Conservation (phyloP, 805 yeast species). For the Lachancea meyersii region DNA sequence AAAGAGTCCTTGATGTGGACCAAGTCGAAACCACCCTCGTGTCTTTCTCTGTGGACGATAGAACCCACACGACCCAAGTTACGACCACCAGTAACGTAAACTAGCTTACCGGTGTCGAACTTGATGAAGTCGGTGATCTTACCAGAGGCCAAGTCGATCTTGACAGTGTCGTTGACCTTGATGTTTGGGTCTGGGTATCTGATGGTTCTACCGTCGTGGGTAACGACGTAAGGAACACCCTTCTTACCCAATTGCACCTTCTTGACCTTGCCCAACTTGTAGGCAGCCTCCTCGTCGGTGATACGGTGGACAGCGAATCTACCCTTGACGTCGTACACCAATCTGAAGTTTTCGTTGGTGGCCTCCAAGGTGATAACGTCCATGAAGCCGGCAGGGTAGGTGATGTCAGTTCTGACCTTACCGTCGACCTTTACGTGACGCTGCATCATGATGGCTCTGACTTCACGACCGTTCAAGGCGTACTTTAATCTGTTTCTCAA, state of each 20-base stretch:
- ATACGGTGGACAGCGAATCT: conserved; percentile 99
- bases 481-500: conserved; percentile 98
- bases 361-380: conserved; percentile 96
- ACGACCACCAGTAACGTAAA: conserved; percentile 96
- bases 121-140: conserved; percentile 84
- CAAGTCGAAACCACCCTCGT: conserved; percentile 97
- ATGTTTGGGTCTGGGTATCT: conserved; percentile 98
- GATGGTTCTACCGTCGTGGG: conserved; percentile 99
- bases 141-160: conserved; percentile 93
- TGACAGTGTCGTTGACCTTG: conserved; percentile 97
- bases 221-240: conserved; percentile 96
- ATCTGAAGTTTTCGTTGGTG: conserved; percentile 99
- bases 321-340: conserved; percentile 97
- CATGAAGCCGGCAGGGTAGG: conserved; percentile 99
- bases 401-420: conserved; percentile 97
- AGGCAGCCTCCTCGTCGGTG: conserved; percentile 96
- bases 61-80: conserved; percentile 98
- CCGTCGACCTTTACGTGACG: conserved; percentile 98
- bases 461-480: conserved; percentile 98
- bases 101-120: conserved; percentile 88
- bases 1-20: conserved; percentile 93
- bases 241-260: conserved; percentile 97
- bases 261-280: conserved; percentile 98
- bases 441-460: conserved; percentile 96
- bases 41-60: conserved; percentile 92